Conservation (phyloP, 495 filamentous ascomycete genomes). For the Podospora comata region DNA sequence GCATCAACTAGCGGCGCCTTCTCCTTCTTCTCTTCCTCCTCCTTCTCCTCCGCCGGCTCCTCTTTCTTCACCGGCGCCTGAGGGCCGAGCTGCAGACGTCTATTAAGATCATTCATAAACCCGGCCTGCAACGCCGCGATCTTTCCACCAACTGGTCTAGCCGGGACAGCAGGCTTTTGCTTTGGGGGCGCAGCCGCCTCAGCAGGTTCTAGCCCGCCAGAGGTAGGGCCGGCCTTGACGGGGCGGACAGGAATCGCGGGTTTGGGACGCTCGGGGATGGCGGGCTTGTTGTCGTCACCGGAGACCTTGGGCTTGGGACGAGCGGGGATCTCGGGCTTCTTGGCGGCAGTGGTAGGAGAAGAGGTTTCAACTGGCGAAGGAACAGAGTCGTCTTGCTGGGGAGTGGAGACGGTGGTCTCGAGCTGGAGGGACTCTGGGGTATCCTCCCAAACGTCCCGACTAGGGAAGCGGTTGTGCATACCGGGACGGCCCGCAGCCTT, state of each 20-base stretch:
- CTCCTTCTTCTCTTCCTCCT: conserved; percentile 58
- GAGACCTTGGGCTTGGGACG: conserved; percentile 26
- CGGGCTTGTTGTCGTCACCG: conserved; percentile 34
- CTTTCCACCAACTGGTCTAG: conserved; percentile 74
- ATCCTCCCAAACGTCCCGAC: conserved; percentile 96
- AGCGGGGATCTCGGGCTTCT: conserved; percentile 28
- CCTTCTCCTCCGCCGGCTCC: conserved; percentile 55
- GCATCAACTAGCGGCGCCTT: conserved; percentile 80
- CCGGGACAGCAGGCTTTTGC: conserved; percentile 75
- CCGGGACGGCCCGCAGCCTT: conserved; percentile 43
- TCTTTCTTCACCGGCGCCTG: conserved; percentile 61
- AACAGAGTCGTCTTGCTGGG: conserved; percentile 50
- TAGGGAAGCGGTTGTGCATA: conserved; percentile 78
- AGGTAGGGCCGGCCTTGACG: conserved; percentile 48
- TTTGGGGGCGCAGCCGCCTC: conserved; percentile 49
- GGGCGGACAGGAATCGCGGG: conserved; percentile 74
- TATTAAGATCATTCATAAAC: conserved; percentile 88
- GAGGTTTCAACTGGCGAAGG: conserved; percentile 22
- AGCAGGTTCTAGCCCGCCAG: conserved; percentile 35
- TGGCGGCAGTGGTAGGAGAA: conserved; percentile 28
- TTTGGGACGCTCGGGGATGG: conserved; percentile 62
- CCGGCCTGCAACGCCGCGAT: conserved; percentile 87
- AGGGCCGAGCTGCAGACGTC: conserved; percentile 76
- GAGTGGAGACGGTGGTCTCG: conserved; percentile 69
- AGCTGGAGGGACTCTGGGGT: conserved; percentile 77